Evolutionary conservation across 495 filamentous ascomycete species (phyloP), one percentile per base, ranked within the genome.

Genomic region (Mycothermus thermophilus): DNA sequence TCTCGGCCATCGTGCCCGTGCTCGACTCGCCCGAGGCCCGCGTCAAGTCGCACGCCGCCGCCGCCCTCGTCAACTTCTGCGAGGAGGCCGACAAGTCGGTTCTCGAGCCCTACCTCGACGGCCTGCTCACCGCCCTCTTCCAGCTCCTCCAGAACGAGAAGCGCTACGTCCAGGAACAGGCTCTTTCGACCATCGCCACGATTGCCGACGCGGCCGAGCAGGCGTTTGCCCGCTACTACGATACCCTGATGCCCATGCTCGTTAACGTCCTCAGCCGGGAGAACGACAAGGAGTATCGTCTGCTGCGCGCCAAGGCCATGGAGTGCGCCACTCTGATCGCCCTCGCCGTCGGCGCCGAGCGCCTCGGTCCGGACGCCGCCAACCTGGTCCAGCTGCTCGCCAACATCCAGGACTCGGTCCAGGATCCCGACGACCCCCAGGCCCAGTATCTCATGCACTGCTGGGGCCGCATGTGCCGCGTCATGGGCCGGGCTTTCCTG

Each of bases 381-480:
- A 74, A 72, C 26, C 64, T 99, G 20, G 87, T 96, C 17, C 74
- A 92, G 44, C 69, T 93, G 11, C 65, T 99, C 34, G 90, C 79
- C 4, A 72, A 66, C 29, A 93, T 96, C 35, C 92, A 99, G 45
- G 60, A 81, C 46, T 79, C 72, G 47, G 88, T 96, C 37, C 76
- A 76, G 15, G 92, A 99, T 47, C 65, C 84, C 10, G 92, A 96
- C 49, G 92, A 99, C 53, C 92, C 92, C 17, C 92, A 99, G 58
- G 83, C 84, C 7, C 83, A 88, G 43, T 99, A 99, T 55, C 74
- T 99, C 12, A 80, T 96, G 49, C 92, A 99, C 66, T 99, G 90
- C 63, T 99, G 92, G 92, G 92, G 92, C 30, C 75, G 92, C 18
- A 96, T 99, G 92, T 95, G 87, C 58, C 79, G 90, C 30, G 88